Base-by-base conservation (phyloP, 2,329 filamentous ascomycete species). In the Harringtonia aguacate region DNA sequence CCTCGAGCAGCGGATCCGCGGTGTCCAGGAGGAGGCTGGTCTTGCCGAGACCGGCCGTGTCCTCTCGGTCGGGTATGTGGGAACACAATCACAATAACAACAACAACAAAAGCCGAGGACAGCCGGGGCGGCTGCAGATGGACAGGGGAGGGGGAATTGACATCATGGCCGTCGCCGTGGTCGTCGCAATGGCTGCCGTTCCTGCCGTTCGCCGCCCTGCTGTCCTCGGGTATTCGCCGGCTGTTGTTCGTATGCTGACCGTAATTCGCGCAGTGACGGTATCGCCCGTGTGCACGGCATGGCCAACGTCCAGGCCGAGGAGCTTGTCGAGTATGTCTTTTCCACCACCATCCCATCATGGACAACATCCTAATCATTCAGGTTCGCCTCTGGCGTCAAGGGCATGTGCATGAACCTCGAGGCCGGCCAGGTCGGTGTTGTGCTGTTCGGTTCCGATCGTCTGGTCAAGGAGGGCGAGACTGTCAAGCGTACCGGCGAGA, bases 341-440 rank as follows among this genome's bases (percentile, higher is more conserved):
- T 39, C 47, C 8, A 17, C 8, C 13, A 4, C 15, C 18, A 6
- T 27, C 30, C 20, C 10, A 7, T 33, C 13, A 47, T 36, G 41
- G 39, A 30, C 34, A 44, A 48, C 52, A 50, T 51, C 57, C 51
- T 42, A 9, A 35, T 22, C 21, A 22, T 30, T 48, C 56, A 95
- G 89, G 79, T 98, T 98, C 77, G 87, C 92, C 63, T 98, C 92
- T 56, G 92, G 92, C 70, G 92, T 97, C 73, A 97, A 97, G 84
- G 92, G 92, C 71, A 98, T 98, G 92, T 97, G 90, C 86, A 97
- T 98, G 90, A 98, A 98, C 86, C 83, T 98, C 73, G 92, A 98
- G 77, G 92, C 92, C 71, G 92, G 92, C 70, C 92, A 97, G 75
- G 92, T 98, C 75, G 92, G 92, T 95, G 89, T 98, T 64, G 92